These are phyloP conservation scores for Rubroboletus satanas DNA, from an alignment of 768 basidiomycete genomes.

Conservation along the genomic window DNA sequence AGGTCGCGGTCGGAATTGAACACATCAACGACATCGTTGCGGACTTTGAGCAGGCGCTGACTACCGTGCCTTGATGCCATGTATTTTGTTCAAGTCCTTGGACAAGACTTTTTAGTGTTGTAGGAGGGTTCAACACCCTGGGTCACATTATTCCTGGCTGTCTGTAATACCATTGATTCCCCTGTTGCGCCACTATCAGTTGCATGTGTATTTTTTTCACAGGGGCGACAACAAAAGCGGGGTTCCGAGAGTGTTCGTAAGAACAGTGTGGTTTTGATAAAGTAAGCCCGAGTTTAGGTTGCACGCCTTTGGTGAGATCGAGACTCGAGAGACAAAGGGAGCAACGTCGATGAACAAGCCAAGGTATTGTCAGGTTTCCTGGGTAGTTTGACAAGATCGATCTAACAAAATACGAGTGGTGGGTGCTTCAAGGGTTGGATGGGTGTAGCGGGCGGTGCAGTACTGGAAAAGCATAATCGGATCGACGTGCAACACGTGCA, in stretches of 20 bases:
- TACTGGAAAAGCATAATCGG: neutral
- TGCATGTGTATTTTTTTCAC: too few relatives aligned
- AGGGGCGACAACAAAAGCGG: neutral
- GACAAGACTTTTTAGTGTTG: neutral
- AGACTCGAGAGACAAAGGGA: too few relatives aligned
- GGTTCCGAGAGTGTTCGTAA: neutral
- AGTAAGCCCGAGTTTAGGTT: too few relatives aligned
- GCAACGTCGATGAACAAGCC: too few relatives aligned
- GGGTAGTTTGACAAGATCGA: too few relatives aligned
- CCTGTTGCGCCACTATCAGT: neutral
- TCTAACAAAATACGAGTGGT: too few relatives aligned
- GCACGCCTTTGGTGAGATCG: too few relatives aligned
- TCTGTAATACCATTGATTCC: neutral
- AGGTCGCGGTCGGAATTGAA: constrained; percentile 46
- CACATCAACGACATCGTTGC: constrained; percentile 45
- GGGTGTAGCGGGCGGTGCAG: neutral
- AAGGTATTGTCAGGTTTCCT: too few relatives aligned
- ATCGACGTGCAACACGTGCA: neutral
- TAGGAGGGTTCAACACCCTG: neutral
- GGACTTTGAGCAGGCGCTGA: constrained; percentile 42
- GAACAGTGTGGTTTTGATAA: too few relatives aligned
- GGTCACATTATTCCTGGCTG: neutral
- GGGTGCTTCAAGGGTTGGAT: too few relatives aligned
- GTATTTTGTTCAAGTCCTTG: neutral
- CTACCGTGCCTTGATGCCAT: constrained; percentile 11